Conservation (phyloP, 768 basidiomycete species). For the Mycena pura region DNA sequence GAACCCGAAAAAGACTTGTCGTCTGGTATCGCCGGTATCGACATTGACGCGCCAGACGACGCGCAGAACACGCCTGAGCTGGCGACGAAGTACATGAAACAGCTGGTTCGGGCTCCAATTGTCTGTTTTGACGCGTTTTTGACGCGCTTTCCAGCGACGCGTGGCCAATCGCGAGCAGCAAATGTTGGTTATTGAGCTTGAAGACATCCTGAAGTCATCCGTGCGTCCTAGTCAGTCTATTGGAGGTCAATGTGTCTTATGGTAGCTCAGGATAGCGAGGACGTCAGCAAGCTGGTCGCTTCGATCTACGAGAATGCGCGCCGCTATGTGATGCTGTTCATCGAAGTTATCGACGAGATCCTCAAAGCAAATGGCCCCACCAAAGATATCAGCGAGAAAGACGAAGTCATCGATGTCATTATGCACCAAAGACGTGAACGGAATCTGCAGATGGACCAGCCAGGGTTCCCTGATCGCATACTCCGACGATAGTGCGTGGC, state of each 20-base stretch:
- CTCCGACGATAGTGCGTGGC: conserved; percentile 90
- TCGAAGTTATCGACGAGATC: conserved; percentile 87
- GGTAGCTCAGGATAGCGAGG: conserved; percentile 65
- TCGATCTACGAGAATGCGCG: conserved; percentile 86
- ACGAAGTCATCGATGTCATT: conserved; percentile 97
- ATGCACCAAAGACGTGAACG: conserved; percentile 91
- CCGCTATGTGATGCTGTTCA: conserved; percentile 89
- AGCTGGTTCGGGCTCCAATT: conserved; percentile 65
- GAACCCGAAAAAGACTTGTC: conserved; percentile 69
- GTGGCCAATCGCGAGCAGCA: conserved; percentile 94
- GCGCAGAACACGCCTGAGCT: conserved; percentile 41
- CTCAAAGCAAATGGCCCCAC: conserved; percentile 78
- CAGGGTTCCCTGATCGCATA: conserved; percentile 89
- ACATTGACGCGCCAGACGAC: conserved; percentile 60
- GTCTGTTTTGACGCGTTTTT: conserved; percentile 36
- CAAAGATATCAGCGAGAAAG: conserved; percentile 87
- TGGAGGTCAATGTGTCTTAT: conserved; percentile 18
- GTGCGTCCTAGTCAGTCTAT: conserved; percentile 29
- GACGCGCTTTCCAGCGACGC: conserved; percentile 66
- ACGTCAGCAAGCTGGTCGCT: conserved; percentile 73
- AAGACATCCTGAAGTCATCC: conserved; percentile 78
- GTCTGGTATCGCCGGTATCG: conserved; percentile 72
- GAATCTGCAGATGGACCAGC: conserved; percentile 81
- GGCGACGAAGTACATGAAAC: conserved; percentile 79
- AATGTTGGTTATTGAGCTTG: conserved; percentile 86